Base-by-base conservation (phyloP, 345 rosid species). In the Leavenworthia alabamica region DNA sequence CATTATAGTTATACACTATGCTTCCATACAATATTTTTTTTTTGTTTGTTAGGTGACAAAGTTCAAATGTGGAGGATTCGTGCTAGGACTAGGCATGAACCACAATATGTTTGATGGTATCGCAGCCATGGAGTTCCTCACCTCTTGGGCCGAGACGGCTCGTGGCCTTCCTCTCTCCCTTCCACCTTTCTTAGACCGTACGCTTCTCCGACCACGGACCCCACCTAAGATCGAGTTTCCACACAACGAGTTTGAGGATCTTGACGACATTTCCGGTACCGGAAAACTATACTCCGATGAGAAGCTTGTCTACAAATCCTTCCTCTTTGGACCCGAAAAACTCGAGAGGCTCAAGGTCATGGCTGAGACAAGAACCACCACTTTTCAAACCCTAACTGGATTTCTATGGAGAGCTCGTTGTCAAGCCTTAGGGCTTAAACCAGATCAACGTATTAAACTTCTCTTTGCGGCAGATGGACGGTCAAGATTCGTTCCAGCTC, bases 401-500 rank as follows among this genome's bases (percentile, higher is more conserved):
- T 85, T 92, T 31, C 80, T 85, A 28, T 92, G 98, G 98, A 80
- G 70, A 73, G 84, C 90, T 27, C 72, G 97, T 36, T 79, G 86
- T n/a, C 72, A 78, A 67, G 86, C 96, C 41, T 29, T 85, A 22
- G 70, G 51, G 36, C 73, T 85, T 79, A 63, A 70, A 36, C 82
- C 86, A 11, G 77, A 83, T n/a, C 97, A 92, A 73, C 77, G 74
- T 50, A 81, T 81, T 7, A 92, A 92, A 69, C 82, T 89, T 27
- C 88, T 89, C 19, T 92, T 92, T 36, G 91, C 97, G 12, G 96
- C 80, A 8, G 97, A 89, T 59, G 96, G 97, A 42, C 75, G 93
- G 70, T 26, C 80, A 3, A 73, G 81, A 75, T 92, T 89, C 28
- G 66, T 52, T 47, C 95, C 95, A 5, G 75, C 82, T 9, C 73